Base-by-base conservation (phyloP, 1,139 yeast genomes). In the Sugiyamaella paludigena region DNA sequence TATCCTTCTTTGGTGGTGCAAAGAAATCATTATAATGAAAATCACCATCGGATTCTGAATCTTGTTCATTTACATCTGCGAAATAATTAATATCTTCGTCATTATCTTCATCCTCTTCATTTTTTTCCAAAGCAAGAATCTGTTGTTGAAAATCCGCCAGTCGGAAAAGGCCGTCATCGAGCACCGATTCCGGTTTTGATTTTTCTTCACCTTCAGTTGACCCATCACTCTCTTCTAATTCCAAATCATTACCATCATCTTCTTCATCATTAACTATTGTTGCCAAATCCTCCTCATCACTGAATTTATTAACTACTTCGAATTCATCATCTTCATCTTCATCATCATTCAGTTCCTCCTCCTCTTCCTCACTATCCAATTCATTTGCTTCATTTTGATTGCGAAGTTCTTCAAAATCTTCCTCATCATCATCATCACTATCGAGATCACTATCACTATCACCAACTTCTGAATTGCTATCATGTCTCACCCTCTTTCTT, bases 141-240 rank as follows among this genome's bases (percentile, higher is more conserved):
- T 89, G 95, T 62, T 80, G 82, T 66, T 89, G 87, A 71, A 87
- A 91, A 42, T 84, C 86, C 56, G 88, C 95, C 36, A 92, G 80
- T 53, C 88, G 83, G 65, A 92, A 92, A 58, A 91, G 84, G 8
- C 81, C 87, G 62, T 88, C 96, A 62, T 91, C 87, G 40, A 89
- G 74, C 2, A 91, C 95, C 51, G 77, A 74, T 26, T 54, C 55
- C 7, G 59, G 63, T 8, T 51, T 55, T 19, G 53, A 58, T 7
- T 58, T 67, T 7, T 53, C 60, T 10, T 57, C 60, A 4, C 55
- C 65, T 12, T 62, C 64, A 9, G 55, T 59, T 19, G 46, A 58
- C 5, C 57, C 59, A 9, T 50, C 57, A 6, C 58, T 64, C 16
- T 40, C 55, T 33, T 49, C 58, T 24, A 43, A 54, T 5, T 43